phyloP scores from a whole-genome alignment of 2,329 filamentous ascomycete species.

The Neurospora crassa region DNA sequence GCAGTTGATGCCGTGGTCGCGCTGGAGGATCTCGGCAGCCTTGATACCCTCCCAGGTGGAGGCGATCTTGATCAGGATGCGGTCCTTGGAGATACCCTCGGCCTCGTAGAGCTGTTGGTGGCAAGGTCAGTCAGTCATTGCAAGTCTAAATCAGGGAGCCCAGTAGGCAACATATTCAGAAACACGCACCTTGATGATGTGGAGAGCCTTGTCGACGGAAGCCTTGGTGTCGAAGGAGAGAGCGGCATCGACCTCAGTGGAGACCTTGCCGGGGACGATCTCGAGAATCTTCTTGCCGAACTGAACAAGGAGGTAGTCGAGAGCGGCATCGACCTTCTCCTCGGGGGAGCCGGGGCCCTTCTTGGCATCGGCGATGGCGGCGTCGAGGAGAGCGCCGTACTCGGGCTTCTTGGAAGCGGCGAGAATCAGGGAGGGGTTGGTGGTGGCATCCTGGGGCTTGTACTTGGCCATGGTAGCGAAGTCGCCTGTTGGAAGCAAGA shows the following conservation, averaged over 20 bases:
- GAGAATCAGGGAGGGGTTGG: constrained; percentile 97
- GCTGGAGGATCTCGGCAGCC: constrained; percentile 93
- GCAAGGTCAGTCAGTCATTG: constrained; percentile 9
- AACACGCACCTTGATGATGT: constrained; percentile 77
- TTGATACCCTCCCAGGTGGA: constrained; percentile 99
- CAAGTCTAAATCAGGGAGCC: neutral
- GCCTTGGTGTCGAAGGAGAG: constrained; percentile 93
- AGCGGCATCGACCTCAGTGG: constrained; percentile 92
- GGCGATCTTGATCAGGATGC: constrained; percentile 96
- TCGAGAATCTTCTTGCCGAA: constrained; percentile 97
- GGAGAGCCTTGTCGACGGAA: constrained; percentile 89
- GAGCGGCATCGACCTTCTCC: constrained; percentile 76
- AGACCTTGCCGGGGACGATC: constrained; percentile 97
- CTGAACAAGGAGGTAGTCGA: constrained; percentile 92
- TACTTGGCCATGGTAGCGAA: constrained; percentile 89
- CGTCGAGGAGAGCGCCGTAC: constrained; percentile 86
- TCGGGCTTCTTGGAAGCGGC: constrained; percentile 97
- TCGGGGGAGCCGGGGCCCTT: constrained; percentile 57
- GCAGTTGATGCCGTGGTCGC: constrained; percentile 92
- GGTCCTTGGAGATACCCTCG: constrained; percentile 84
- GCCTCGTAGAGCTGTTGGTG: constrained; percentile 76
- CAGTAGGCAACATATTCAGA: neutral
- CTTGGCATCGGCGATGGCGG: constrained; percentile 81
- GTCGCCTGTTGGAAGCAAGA: constrained; percentile 10
- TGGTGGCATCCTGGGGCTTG: constrained; percentile 99